Evolutionary conservation across 108 stramenopile genomes (phyloP), one percentile per base, ranked within the genome.

Genomic region (Fragilariopsis cylindrus): DNA sequence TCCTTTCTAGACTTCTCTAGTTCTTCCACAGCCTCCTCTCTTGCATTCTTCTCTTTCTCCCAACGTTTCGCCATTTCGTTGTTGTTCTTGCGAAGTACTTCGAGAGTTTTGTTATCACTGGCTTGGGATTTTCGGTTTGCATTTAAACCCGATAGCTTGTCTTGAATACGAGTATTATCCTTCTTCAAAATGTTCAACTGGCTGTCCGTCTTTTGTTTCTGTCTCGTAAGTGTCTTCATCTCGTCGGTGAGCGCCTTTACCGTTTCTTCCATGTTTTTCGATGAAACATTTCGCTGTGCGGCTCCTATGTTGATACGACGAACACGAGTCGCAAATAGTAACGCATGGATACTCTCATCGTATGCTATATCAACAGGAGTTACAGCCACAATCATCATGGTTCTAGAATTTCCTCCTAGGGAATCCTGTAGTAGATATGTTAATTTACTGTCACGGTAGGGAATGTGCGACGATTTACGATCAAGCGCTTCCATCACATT

Each of bases 401-500:
- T 99, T 74, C 95, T 88, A 11, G 91, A 92, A 78, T 95, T 99
- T 47, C 98, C 98, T 43, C 98, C 98, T 21, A 99, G 85, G 6
- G 92, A 90, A 78, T 97, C 96, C 82, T 98, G 97, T 8, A 99
- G 84, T 15, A 99, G 68, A 73, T 96, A 95, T 1, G 98, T 99
- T 53, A 99, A 80, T 76, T 98, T 99, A 39, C 91, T 91, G 70
- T 97, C 96, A 60, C 98, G 85, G 76, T 97, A 99, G 15, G 98
- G 98, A 18, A 98, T 81, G 70, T 98, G 97, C 7, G 91, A 86
- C 21, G 91, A 83, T 76, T 93, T 96, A 49, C 92, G 75, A 76
- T 96, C 95, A 41, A 96, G 75, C 3, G 98, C 97, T 67, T 98
- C 96, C 87, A 99, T 99, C 9, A 99, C 99, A 84, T 99, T 98